phyloP scores from a whole-genome alignment of 2,329 filamentous ascomycete species.

The Raffaelea arxii region DNA sequence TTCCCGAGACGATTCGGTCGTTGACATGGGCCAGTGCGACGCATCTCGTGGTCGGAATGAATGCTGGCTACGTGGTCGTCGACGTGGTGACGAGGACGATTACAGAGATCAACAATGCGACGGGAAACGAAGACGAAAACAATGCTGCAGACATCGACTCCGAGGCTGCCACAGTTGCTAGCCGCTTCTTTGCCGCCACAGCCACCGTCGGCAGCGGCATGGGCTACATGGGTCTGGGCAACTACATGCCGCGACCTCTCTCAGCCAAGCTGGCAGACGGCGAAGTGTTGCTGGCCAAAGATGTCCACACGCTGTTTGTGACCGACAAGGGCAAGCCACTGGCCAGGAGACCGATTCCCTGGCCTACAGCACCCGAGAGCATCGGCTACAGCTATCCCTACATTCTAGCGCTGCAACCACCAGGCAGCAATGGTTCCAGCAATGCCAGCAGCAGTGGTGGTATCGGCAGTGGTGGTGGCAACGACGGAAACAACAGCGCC shows the following conservation, averaged over 20 bases:
- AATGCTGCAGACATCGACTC: conserved; percentile 51
- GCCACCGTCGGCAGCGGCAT: conserved; percentile 69
- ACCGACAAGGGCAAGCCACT: conserved; percentile 67
- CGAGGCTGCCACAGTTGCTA: conserved; percentile 39
- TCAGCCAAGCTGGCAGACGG: conserved; percentile 73
- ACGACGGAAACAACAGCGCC: conserved; percentile 71
- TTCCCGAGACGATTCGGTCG: conserved; percentile 77
- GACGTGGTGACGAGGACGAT: conserved; percentile 67
- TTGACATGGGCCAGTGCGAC: conserved; percentile 86
- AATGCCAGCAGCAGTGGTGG: background rate
- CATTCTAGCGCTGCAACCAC: conserved; percentile 66
- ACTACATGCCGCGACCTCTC: conserved; percentile 83
- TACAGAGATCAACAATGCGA: conserved; percentile 67
- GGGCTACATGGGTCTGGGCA: conserved; percentile 93
- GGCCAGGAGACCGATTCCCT: conserved; percentile 80
- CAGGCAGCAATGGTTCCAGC: no score
- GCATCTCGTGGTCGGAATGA: conserved; percentile 82
- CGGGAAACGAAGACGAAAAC: conserved; percentile 45
- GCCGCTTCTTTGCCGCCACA: conserved; percentile 73
- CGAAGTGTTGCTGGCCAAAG: conserved; percentile 88
- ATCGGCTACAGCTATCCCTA: conserved; percentile 97
- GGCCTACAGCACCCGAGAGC: conserved; percentile 77
- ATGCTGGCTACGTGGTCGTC: conserved; percentile 81
- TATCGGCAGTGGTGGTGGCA: conserved; percentile 24
- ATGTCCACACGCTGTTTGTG: conserved; percentile 91